A percentile compares a stretch with the other conserved stretches of the same genome.
Evolutionary conservation across 163 green algal genomes (phyloP).

Genomic region (Chloromonas sp.): DNA sequence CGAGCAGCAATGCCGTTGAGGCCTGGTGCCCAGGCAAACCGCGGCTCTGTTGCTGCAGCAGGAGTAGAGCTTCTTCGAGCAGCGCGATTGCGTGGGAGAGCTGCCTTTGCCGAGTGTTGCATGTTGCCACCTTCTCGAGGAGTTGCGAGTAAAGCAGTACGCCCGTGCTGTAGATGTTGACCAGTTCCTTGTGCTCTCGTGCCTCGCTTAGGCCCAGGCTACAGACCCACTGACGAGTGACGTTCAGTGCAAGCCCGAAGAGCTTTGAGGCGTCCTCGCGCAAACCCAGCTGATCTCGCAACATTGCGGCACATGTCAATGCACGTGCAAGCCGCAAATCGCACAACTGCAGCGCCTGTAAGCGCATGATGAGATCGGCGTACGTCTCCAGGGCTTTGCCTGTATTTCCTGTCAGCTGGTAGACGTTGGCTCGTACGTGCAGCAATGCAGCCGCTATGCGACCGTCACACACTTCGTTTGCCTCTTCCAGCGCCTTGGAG

Average conservation of each 20-base stretch:
- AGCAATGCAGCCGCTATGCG: slow-evolving; percentile 18
- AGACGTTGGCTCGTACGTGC: slow-evolving; percentile 14
- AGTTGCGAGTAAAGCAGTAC: slow-evolving; percentile 16
- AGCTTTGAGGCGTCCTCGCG: slow-evolving; percentile 21
- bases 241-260: background rate
- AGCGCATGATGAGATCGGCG: slow-evolving; percentile 11
- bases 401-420: slow-evolving; percentile 16
- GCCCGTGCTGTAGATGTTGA: slow-evolving; percentile 39
- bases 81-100: slow-evolving; percentile 5
- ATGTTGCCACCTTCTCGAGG: slow-evolving; percentile 12
- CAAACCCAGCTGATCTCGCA: slow-evolving; percentile 33
- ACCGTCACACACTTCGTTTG: background rate
- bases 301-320: slow-evolving; percentile 23
- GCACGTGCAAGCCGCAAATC: slow-evolving; percentile 15
- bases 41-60: slow-evolving; percentile 27
- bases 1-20: slow-evolving; percentile 17
- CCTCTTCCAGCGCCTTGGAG: slow-evolving; percentile 11
- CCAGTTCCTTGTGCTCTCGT: slow-evolving; percentile 31
- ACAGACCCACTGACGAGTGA: background rate
- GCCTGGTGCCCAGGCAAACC: slow-evolving; percentile 26
- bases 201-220: background rate
- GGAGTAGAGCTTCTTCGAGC: slow-evolving; percentile 17
- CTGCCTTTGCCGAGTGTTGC: background rate
- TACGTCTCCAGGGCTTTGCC: slow-evolving; percentile 30
- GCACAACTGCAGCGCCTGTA: background rate